These are phyloP conservation scores for Rhodotorula sp. DNA, from an alignment of 1,284 basidiomycete species.

Conservation along the genomic window DNA sequence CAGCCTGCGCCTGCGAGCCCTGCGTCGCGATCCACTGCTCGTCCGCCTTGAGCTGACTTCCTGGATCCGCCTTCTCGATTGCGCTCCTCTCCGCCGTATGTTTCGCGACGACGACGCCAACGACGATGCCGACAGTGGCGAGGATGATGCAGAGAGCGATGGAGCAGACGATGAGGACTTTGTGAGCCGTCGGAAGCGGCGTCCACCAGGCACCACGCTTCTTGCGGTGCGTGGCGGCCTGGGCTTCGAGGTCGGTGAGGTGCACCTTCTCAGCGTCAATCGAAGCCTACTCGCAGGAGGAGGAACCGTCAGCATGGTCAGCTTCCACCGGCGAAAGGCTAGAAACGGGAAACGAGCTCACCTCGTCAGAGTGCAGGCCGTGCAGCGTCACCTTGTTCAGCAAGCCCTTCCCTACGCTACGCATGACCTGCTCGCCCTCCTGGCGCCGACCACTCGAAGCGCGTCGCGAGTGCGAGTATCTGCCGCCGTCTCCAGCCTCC, in stretches of 20 bases:
- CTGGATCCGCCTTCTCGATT: neutral
- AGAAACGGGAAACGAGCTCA: no score
- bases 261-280: no score
- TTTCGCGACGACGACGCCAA: neutral
- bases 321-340: no score
- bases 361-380: no score
- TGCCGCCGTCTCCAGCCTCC: no score
- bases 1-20: neutral
- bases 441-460: no score
- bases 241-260: conserved; percentile 2
- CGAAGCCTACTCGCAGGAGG: no score
- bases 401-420: no score
- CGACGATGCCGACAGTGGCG: neutral
- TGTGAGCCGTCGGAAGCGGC: neutral
- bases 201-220: neutral
- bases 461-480: no score
- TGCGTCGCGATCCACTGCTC: neutral
- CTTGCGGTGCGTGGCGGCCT: neutral
- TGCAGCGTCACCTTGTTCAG: no score
- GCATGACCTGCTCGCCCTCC: no score
- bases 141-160: neutral
- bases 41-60: neutral
- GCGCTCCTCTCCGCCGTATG: neutral
- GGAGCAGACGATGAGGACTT: conserved; percentile 1
- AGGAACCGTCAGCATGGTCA: no score